Evolutionary conservation across 345 rosid genomes (phyloP).

Genomic region (Salix caprea): DNA sequence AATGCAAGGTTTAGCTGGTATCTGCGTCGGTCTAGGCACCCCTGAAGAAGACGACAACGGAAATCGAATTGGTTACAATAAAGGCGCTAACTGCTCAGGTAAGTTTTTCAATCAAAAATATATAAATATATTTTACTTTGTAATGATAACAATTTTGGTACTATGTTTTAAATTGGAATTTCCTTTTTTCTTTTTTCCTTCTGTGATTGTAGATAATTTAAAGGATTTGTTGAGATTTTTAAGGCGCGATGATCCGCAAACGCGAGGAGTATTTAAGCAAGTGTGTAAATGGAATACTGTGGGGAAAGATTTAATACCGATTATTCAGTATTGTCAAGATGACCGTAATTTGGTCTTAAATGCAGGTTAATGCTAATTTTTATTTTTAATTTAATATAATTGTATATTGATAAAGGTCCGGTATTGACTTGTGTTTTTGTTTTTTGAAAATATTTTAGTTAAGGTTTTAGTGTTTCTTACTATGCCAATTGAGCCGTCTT

Average conservation of each 20-base stretch:
- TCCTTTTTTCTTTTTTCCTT: neutral
- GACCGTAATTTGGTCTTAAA: constrained; percentile 62
- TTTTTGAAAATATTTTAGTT: constrained; percentile 40
- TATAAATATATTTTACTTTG: neutral
- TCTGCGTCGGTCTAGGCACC: constrained; percentile 66
- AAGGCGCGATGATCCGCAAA: constrained; percentile 79
- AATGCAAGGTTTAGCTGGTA: constrained; percentile 56
- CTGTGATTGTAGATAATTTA: constrained; percentile 43
- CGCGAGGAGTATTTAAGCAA: constrained; percentile 80
- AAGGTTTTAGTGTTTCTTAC: constrained; percentile 88
- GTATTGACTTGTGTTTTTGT: neutral
- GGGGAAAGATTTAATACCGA: constrained; percentile 79
- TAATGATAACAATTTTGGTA: too few relatives aligned
- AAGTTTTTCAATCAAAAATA: neutral
- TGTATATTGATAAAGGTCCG: neutral
- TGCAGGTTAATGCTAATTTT: constrained; percentile 41
- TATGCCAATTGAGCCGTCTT: constrained; percentile 75
- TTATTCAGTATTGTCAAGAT: constrained; percentile 62
- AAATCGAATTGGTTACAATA: constrained; percentile 50
- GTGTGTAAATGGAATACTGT: constrained; percentile 81
- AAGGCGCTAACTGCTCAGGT: constrained; percentile 65
- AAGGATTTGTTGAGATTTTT: constrained; percentile 80
- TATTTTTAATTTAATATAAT: neutral
- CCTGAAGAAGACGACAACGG: constrained; percentile 48
- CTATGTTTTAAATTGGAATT: neutral